Base-by-base conservation (phyloP, 768 basidiomycete genomes). In the Cystobasidium onofrii region DNA sequence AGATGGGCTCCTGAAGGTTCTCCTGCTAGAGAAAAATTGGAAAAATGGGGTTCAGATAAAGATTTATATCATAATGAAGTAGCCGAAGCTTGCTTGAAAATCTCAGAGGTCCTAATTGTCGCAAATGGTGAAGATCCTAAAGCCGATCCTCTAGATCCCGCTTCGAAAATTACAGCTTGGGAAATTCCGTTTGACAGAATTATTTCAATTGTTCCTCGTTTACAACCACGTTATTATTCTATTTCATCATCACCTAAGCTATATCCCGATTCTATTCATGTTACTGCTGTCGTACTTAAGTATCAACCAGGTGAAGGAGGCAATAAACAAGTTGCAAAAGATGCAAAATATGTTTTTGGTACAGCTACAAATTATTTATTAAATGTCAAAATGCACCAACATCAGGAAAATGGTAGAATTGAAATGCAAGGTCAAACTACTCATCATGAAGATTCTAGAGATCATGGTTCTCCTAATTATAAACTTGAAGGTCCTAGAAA, bases 221-320 rank as follows among this genome's bases (percentile, higher is more conserved):
- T 99, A 23, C 95, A 98, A 81, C 93, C 96, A 39, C 89, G 96
- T 71, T 99, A 90, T 84, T 99, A 95, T 82, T 99, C 96, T 39
- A 98, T 99, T 81, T 97, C 96, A 10, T 97, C 94, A 23, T 92
- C 91, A 75, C 93, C 96, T 52, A 98, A 98, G 81, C 83, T 97
- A 12, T 81, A 92, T 81, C 87, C 94, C n/a, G 87, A 86, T 74
- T 84, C 89, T 9, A 92, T 99, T 77, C 96, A 99, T 81, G 88
- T 93, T 78, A 99, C 96, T 18, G 90, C 87, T 67, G 96, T 99
- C 65, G 92, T 98, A 12, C 88, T 98, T 80, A 92, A 93, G 81
- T 98, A 95, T 82, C 84, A 94, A 80, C 82, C 83, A 10, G 85
- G 88, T 31, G 78, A 83, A 31, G 78, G 79, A 61, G 76, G 78